Base-by-base conservation (phyloP, 768 basidiomycete genomes). In the Sporobolomyces roseus region DNA sequence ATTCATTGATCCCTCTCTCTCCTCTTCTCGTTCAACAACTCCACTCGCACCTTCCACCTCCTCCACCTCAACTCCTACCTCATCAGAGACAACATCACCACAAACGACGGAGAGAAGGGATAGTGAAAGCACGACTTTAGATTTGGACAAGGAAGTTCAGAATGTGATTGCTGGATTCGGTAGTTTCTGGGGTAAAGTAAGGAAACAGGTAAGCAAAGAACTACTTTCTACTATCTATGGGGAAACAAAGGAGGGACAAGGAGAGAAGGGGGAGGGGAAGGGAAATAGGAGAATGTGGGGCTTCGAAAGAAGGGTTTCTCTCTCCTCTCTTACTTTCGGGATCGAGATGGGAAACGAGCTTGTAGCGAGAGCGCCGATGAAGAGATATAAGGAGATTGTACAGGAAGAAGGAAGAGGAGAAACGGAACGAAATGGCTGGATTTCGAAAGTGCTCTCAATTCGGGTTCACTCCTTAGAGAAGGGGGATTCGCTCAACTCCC, bases 161-260 rank as follows among this genome's bases (percentile, higher is more conserved):
- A 66, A 23, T 43, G 66, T 72, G n/a, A 59, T 72, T 35, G 36
- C 36, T 12, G 71, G 71, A 13, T 55, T 72, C 6, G 61, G 64
- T 0, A 66, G 64, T 51, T 72, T 72, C 29, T 72, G 71, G 71
- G 71, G 71, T 12, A 59, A 65, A 27, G 67, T 72, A 13, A 48
- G 64, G 45, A 72, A 72, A 61, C 71, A 72, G 65, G 71, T 72
- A 33, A 52, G 67, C 33, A 8, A 32, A 23, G 16, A 19, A 10
- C 29, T 52, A 19, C 50, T 55, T 29, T 27, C 16, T 21, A 2
- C 2, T 4, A 19, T 4, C 7, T 3, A 49, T 12, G 6, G 7
- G 19, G 27, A 30, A 17, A 23, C 5, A 29, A 27, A 46, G 45
- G 45, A 23, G 45, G 49, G 25, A 27, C 27, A 23, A 25, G 5